phyloP scores from a whole-genome alignment of 2,329 filamentous ascomycete genomes.

The Delphinella strobiligena region DNA sequence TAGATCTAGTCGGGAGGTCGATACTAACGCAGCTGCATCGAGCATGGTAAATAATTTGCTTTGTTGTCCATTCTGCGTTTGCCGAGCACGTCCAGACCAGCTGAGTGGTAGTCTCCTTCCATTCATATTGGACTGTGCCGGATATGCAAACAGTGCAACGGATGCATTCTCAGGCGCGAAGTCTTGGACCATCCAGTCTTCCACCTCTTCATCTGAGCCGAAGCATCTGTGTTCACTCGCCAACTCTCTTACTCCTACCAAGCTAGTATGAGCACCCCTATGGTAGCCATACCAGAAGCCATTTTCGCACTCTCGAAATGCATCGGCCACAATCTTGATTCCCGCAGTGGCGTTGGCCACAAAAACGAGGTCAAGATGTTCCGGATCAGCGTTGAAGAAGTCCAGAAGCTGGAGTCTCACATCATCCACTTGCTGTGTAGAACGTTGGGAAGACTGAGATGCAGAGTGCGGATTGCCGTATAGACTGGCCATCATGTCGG shows the following conservation, averaged over 20 bases:
- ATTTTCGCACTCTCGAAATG: conserved; percentile 50
- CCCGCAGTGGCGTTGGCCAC: conserved; percentile 87
- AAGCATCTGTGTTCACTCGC: conserved; percentile 58
- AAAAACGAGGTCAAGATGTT: conserved; percentile 78
- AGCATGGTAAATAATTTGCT: conserved; percentile 50
- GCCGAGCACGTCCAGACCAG: conserved; percentile 43
- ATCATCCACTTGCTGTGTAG: conserved; percentile 60
- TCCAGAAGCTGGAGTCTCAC: conserved; percentile 58
- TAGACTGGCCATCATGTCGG: conserved; percentile 63
- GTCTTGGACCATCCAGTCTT: conserved; percentile 46
- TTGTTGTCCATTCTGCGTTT: conserved; percentile 25
- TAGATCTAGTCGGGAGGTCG: conserved; percentile 67
- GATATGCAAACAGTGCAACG: conserved; percentile 59
- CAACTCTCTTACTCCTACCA: conserved; percentile 66
- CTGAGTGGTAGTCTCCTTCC: conserved; percentile 60
- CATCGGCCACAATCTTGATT: conserved; percentile 75
- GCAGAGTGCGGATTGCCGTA: conserved; percentile 90
- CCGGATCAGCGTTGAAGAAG: conserved; percentile 71
- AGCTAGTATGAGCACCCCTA: conserved; percentile 71
- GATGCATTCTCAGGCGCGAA: conserved; percentile 24
- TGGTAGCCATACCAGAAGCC: conserved; percentile 82
- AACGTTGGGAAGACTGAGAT: conserved; percentile 64
- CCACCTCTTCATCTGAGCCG: conserved; percentile 47
- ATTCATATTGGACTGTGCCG: conserved; percentile 89
- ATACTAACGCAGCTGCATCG: conserved; percentile 71